These are phyloP conservation scores for Suillus subluteus DNA, from an alignment of 768 basidiomycete genomes.

Conservation along the genomic window DNA sequence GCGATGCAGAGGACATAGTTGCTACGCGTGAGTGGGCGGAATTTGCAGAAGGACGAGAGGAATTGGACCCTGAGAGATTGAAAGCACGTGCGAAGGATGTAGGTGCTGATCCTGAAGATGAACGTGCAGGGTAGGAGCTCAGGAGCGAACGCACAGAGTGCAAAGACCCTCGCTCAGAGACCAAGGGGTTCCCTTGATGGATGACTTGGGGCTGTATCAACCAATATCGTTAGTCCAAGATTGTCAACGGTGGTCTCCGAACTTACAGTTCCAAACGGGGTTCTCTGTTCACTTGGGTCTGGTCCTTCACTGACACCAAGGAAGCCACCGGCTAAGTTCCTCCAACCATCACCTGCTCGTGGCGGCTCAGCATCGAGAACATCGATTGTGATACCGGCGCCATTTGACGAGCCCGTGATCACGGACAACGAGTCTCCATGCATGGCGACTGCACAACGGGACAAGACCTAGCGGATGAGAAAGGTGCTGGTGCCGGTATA, in stretches of 20 bases:
- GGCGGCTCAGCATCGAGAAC: no score
- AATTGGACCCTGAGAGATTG: constrained; percentile 53
- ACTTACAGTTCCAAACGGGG: no score
- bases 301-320: no score
- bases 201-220: no score
- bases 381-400: no score
- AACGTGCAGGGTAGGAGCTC: constrained; percentile 48
- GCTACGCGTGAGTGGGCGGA: constrained; percentile 37
- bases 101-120: constrained; percentile 54
- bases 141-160: constrained; percentile 65
- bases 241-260: no score
- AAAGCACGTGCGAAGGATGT: constrained; percentile 47
- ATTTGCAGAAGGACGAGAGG: constrained; percentile 52
- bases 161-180: no score
- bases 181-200: no score
- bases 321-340: no score
- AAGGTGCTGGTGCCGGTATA: constrained; percentile 59
- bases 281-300: no score
- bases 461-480: constrained; percentile 47
- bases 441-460: constrained; percentile 28
- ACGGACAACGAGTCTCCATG: constrained; percentile 39
- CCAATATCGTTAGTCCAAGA: no score
- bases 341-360: no score
- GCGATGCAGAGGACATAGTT: constrained; percentile 41
- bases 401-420: constrained; percentile 36